Conservation (phyloP, 108 stramenopile genomes). For the Phaeodactylum tricornutum region DNA sequence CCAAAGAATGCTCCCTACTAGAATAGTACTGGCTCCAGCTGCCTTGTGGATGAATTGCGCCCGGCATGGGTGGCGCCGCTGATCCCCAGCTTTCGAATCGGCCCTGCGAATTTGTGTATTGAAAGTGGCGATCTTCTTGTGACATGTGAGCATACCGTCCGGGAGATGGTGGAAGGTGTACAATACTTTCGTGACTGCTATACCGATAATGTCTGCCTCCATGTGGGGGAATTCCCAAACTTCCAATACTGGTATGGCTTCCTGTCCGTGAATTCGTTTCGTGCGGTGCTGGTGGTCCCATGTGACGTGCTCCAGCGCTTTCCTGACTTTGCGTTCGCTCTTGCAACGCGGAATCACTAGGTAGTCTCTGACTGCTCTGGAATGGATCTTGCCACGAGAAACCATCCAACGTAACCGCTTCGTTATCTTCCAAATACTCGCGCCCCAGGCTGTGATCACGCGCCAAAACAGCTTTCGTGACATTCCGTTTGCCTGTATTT, state of each 20-base stretch:
- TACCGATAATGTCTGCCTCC: constrained; percentile 10
- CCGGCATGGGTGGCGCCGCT: constrained; percentile 5
- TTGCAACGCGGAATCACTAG: not conserved
- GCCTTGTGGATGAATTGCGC: not conserved
- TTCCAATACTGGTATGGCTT: constrained; percentile 22
- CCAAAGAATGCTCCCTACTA: constrained; percentile 24
- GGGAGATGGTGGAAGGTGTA: constrained; percentile 16
- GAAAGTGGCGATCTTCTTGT: not conserved
- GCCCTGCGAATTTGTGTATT: constrained; percentile 5
- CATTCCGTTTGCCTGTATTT: constrained; percentile 11
- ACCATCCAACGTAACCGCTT: constrained; percentile 43
- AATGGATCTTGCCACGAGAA: constrained; percentile 67
- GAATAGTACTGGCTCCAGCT: constrained; percentile 11
- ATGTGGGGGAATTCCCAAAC: constrained; percentile 27
- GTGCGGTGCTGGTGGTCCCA: too few relatives aligned
- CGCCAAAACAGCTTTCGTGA: constrained; percentile 35
- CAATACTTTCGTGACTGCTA: constrained; percentile 8
- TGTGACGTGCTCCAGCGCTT: too few relatives aligned
- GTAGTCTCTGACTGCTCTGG: constrained; percentile 11
- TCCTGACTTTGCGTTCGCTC: not conserved
- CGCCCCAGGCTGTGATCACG: constrained; percentile 67
- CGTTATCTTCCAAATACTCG: constrained; percentile 32
- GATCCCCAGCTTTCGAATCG: constrained; percentile 30
- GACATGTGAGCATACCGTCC: constrained; percentile 12
- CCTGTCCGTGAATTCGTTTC: too few relatives aligned